Conservation (phyloP, 208 protist genomes). For the Trypanosoma boissoni region DNA sequence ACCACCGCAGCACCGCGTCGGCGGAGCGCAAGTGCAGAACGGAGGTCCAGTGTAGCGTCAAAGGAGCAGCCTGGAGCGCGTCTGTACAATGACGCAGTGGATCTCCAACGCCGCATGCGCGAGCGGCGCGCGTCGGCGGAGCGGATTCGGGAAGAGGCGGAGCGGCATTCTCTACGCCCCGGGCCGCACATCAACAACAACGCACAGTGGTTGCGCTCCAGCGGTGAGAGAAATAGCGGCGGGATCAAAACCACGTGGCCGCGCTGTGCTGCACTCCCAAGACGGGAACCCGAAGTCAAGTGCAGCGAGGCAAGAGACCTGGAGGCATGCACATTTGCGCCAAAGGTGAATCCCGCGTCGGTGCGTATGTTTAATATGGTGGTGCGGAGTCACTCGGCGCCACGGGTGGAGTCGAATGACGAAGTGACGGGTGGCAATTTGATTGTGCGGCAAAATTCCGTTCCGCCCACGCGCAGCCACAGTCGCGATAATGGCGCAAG, state of each 20-base stretch:
- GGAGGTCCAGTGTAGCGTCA: constrained; percentile 3
- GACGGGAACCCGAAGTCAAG: background rate
- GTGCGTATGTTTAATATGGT: constrained; percentile 29
- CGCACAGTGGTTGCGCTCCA: background rate
- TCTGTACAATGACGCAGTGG: constrained; percentile 15
- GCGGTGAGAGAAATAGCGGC: background rate
- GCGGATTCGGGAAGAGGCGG: constrained; percentile 4
- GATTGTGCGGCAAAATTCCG: constrained; percentile 1
- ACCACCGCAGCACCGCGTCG: background rate
- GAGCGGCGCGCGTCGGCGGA: constrained; percentile 7
- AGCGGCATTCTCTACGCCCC: background rate
- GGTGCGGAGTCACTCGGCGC: constrained; percentile 1
- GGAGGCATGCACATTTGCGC: constrained; percentile 32
- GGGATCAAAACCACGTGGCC: background rate
- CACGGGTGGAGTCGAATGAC: background rate
- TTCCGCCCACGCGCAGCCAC: background rate
- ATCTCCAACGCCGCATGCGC: constrained; percentile 2
- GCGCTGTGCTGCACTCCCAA: background rate
- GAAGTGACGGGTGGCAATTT: background rate
- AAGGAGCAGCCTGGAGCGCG: too few relatives aligned
- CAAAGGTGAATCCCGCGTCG: constrained; percentile 29
- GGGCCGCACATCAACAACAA: constrained; percentile 6
- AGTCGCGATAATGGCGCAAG: background rate
- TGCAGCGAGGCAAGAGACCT: constrained; percentile 16
- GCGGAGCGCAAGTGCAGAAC: background rate